Percentiles rank a stretch among this genome's conserved stretches.
Evolutionary conservation across 345 rosid species (phyloP).

Genomic region (Eucalyptus globulus): DNA sequence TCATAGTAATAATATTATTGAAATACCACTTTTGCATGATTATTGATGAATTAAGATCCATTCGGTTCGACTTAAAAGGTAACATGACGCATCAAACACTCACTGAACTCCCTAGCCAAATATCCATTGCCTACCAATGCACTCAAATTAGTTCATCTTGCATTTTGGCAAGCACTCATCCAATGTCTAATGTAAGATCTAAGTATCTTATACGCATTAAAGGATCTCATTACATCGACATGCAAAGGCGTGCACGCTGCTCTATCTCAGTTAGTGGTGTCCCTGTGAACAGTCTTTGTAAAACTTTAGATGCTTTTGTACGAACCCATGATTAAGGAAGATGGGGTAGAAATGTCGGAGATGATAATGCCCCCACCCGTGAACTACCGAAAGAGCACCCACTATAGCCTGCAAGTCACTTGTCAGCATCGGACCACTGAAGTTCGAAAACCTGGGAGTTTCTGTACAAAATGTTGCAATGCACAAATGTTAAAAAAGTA

Average conservation of each 20-base stretch:
- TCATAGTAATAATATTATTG: not conserved
- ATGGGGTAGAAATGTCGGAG: not conserved
- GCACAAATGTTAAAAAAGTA: not conserved
- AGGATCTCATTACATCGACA: not conserved
- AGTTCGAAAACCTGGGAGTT: not conserved
- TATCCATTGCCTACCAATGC: not conserved
- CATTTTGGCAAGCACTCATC: not conserved
- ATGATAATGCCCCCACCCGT: not conserved
- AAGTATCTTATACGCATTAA: not conserved
- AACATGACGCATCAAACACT: not conserved
- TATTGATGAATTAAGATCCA: not conserved
- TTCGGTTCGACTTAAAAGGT: not conserved
- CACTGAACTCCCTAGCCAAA: not conserved
- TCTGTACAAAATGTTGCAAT: not conserved
- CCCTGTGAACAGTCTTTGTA: not conserved
- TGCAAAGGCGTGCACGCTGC: not conserved
- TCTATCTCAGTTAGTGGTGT: not conserved
- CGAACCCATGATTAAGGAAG: not conserved
- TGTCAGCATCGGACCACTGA: not conserved
- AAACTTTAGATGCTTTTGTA: not conserved
- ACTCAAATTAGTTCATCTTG: not conserved
- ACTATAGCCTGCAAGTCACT: not conserved
- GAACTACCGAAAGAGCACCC: not conserved
- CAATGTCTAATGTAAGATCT: not conserved
- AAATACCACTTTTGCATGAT: not conserved